phyloP scores from a whole-genome alignment of 129 eudicot genomes.

The Artemisia annua region DNA sequence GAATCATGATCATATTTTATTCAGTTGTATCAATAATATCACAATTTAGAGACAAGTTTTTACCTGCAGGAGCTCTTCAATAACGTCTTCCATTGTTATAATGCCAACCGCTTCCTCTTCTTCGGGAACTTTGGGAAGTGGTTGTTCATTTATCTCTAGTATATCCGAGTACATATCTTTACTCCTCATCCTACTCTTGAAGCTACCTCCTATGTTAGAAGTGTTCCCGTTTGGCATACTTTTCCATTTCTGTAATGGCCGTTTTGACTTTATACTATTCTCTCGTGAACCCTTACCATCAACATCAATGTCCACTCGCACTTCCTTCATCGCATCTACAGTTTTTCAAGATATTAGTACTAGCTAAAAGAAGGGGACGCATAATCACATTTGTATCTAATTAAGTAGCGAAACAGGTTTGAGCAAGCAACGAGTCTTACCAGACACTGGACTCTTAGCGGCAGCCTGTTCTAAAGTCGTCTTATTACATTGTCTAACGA shows the following conservation, averaged over 20 bases:
- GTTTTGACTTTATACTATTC: constrained; percentile 48
- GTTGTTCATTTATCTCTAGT: constrained; percentile 65
- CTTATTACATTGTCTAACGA: constrained; percentile 46
- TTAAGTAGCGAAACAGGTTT: too few species aligned
- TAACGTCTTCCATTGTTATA: constrained; percentile 97
- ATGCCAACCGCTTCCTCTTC: constrained; percentile 90
- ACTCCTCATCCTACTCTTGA: constrained; percentile 71
- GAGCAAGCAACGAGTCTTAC: constrained; percentile 25
- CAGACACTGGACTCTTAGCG: constrained; percentile 23
- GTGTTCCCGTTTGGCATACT: constrained; percentile 68
- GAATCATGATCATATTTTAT: neutral
- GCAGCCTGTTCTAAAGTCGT: neutral
- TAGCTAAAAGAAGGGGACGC: neutral
- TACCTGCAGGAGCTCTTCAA: constrained; percentile 64
- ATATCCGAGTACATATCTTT: constrained; percentile 83
- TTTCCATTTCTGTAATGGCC: constrained; percentile 79
- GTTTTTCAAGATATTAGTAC: constrained; percentile 3
- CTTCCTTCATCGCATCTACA: constrained; percentile 47
- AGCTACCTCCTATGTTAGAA: constrained; percentile 46
- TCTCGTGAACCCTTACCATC: constrained; percentile 33
- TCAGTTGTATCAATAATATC: neutral
- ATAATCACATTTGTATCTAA: too few species aligned
- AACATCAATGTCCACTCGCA: constrained; percentile 59
- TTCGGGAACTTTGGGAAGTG: constrained; percentile 72
- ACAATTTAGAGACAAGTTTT: neutral